phyloP scores from a whole-genome alignment of 768 basidiomycete species.

The Boletus fagicola region DNA sequence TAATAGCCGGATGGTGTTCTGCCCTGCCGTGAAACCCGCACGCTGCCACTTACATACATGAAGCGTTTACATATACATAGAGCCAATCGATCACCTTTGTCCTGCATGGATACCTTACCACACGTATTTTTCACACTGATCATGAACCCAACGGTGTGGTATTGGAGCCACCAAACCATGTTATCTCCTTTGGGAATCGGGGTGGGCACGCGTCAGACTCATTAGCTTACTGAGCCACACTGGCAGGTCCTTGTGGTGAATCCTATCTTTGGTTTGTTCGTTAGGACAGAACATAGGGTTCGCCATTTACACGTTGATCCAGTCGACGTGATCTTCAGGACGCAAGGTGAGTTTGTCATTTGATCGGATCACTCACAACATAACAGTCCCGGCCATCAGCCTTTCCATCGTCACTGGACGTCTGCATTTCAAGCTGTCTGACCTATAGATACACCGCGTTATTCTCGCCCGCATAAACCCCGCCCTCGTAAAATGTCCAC shows the following conservation, averaged over 20 bases:
- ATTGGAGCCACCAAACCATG: not conserved
- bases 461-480: not conserved
- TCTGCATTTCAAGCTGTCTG: not conserved
- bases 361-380: not conserved
- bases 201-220: not conserved
- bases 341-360: not conserved
- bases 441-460: not conserved
- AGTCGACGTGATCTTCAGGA: not conserved
- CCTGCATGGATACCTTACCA: not conserved
- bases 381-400: not conserved
- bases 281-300: not conserved
- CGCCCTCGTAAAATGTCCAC: slow-evolving; percentile 1
- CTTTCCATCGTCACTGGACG: not conserved
- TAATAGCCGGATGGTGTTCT: slow-evolving; percentile 1
- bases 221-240: not conserved
- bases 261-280: not conserved
- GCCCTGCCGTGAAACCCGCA: too few species aligned
- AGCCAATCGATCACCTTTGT: not conserved
- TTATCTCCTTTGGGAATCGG: slow-evolving; percentile 7
- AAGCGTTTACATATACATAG: too few species aligned
- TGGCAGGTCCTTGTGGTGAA: not conserved
- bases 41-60: not conserved
- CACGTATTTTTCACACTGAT: too few species aligned
- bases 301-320: not conserved
- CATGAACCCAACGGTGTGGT: too few species aligned